Conservation (phyloP, 768 basidiomycete species). For the Lentinus tigrinus region DNA sequence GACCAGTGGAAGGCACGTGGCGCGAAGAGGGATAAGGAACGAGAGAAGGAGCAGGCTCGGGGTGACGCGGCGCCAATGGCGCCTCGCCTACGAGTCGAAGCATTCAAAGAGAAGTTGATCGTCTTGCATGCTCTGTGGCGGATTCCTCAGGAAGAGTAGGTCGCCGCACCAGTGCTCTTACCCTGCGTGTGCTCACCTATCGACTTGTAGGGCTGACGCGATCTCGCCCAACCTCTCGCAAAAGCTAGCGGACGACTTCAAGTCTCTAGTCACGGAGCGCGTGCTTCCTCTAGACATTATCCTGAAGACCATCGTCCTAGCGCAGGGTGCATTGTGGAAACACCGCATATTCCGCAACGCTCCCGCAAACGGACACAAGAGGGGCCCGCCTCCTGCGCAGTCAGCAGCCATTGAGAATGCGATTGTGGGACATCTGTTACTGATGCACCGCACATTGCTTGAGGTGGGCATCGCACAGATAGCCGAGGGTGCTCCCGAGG, state of each 20-base stretch:
- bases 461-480: slow-evolving; percentile 66
- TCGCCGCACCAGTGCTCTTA: slow-evolving; percentile 16
- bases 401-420: slow-evolving; percentile 50
- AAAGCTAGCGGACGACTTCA: slow-evolving; percentile 56
- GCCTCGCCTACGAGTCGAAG: slow-evolving; percentile 54
- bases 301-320: slow-evolving; percentile 66
- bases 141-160: slow-evolving; percentile 54
- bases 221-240: slow-evolving; percentile 45
- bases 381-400: not conserved
- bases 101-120: slow-evolving; percentile 73
- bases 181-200: slow-evolving; percentile 13
- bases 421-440: slow-evolving; percentile 66
- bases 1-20: slow-evolving; percentile 54
- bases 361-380: slow-evolving; percentile 25
- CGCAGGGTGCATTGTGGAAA: slow-evolving; percentile 83
- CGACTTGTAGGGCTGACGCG: slow-evolving; percentile 44
- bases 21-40: slow-evolving; percentile 22
- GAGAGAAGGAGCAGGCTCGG: slow-evolving; percentile 28
- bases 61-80: slow-evolving; percentile 35
- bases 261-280: slow-evolving; percentile 61
- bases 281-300: slow-evolving; percentile 75
- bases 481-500: slow-evolving; percentile 51
- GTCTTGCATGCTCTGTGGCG: slow-evolving; percentile 78
- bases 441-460: slow-evolving; percentile 61
- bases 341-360: slow-evolving; percentile 69